Evolutionary conservation across 768 basidiomycete genomes (phyloP), one percentile per base, ranked within the genome.

Genomic region (Leccinum longicurvipes): DNA sequence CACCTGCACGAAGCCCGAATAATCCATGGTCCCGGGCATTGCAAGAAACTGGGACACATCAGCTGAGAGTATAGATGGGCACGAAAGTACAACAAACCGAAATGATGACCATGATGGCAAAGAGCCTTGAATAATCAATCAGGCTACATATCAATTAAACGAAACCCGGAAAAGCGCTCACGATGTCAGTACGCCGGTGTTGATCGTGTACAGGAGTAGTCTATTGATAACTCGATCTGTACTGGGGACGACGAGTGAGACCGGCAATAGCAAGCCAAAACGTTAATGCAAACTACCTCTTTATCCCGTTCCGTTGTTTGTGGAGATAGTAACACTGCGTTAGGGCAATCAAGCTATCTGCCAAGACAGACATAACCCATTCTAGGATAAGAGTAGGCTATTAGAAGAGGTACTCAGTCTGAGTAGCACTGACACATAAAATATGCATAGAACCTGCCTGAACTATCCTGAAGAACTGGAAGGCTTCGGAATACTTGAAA

Each of bases 181-280:
- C 46, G 46, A 47, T 28, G 46, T 47, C 46, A 47, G 2, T 19
- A 47, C 11, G 17, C 46, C 46, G 11, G 46, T 46, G 17, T 46
- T 46, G 49, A 64, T 51, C 14, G 44, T 64, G 47, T 64, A 64
- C 24, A 64, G n/a, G 6, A 64, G 54, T 17, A 64, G 45, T 5
- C 34, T 54, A 12, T 64, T 58, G 49, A 64, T 55, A 23, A 64
- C 29, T 4, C 25, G 52, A n/a, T 63, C 54, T 15, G 60, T 63
- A 29, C 63, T 63, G 8, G n/a, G 4, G 23, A 46, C 15, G 14
- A 45, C 17, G 14, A n/a, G 25, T 46, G 17, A 46, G 21, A 44
- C 23, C 7, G 15, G 3, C 14, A 15, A 17, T 17, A n/a, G 9
- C 14, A 27, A 9, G 24, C 45, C 25, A 24, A 11, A 46, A 27